Evolutionary conservation across 768 basidiomycete species (phyloP), one percentile per base, ranked within the genome.

Genomic region (Gloeopeniophorella convolvens): DNA sequence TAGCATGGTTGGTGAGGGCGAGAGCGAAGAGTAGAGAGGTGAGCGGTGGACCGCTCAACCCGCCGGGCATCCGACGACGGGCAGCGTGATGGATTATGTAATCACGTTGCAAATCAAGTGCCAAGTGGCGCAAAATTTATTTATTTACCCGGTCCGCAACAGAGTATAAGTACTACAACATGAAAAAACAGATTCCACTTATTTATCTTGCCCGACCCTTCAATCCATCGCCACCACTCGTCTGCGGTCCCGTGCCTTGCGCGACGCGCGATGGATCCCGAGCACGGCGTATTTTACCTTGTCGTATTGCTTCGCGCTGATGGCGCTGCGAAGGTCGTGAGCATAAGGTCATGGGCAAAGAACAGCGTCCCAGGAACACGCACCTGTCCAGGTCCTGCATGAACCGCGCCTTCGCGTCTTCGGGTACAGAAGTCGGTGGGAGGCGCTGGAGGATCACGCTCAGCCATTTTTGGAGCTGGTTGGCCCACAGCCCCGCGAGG

Each of bases 251-350:
- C 84, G 77, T 46, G 80, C 75, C 65, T 86, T 88, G 40, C 85
- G 74, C 23, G 87, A 85, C 5, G 82, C 77, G 46, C 90, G 75
- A 63, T 87, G 83, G 37, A 92, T 71, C 24, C 69, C 59, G 33
- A 85, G 67, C 54, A 94, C 75, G 0, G 84, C 82, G 59, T 86
- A 83, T 67, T 91, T 92, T 48, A 90, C 83, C 64, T 85, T 86
- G 63, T 92, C 89, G 49, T 76, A 78, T 62, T 89, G 79, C 48
- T 72, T 71, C 0, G 72, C 68, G 48, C 79, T 77, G 40, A 91
- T 66, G 7, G 83, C 79, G 52, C 89, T 92, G 64, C 47, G 2
- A 48, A 53, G 46, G 28, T n/a, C 34, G 55, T 58, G 32, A 61
- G 46, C 43, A 53, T 23, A 20, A 43, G 27, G 33, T 21, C 27